These are phyloP conservation scores for Scheffersomyces lignicola DNA, from an alignment of 1,139 yeast genomes.

Conservation along the genomic window DNA sequence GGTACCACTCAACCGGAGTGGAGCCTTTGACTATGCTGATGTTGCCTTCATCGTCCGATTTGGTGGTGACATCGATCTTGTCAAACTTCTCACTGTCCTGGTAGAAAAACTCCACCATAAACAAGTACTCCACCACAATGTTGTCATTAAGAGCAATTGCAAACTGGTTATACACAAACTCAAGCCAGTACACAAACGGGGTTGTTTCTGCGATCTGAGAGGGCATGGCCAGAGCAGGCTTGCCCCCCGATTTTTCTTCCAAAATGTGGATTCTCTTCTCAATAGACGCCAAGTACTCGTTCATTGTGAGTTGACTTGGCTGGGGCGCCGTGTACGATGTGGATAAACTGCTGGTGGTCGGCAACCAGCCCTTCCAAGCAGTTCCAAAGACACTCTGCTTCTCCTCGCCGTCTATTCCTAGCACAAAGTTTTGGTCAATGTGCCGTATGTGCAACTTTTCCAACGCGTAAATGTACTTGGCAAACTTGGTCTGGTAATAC, in stretches of 20 bases:
- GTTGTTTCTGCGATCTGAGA: slow-evolving; percentile 85
- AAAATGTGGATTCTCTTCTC: slow-evolving; percentile 57
- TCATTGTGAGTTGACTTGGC: slow-evolving; percentile 21
- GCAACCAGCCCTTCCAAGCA: slow-evolving; percentile 31
- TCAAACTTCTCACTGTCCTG: slow-evolving; percentile 44
- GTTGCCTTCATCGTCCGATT: slow-evolving; percentile 7
- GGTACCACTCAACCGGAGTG: slow-evolving; percentile 47
- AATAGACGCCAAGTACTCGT: slow-evolving; percentile 56
- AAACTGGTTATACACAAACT: slow-evolving; percentile 72
- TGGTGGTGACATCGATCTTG: slow-evolving; percentile 13
- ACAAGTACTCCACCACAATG: slow-evolving; percentile 73
- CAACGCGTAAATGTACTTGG: slow-evolving; percentile 74
- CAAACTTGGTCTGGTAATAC: slow-evolving; percentile 83
- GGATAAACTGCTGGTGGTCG: slow-evolving; percentile 5
- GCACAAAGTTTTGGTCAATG: slow-evolving; percentile 52
- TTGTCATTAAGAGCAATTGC: slow-evolving; percentile 76
- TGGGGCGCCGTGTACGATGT: slow-evolving; percentile 5
- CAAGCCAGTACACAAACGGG: slow-evolving; percentile 66
- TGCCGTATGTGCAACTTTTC: slow-evolving; percentile 58
- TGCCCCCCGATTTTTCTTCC: slow-evolving; percentile 28
- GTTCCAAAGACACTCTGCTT: slow-evolving; percentile 24
- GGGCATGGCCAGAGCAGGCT: slow-evolving; percentile 60
- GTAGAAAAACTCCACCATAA: slow-evolving; percentile 70
- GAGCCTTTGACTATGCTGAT: slow-evolving; percentile 6
- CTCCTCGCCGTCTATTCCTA: slow-evolving; percentile 44